Conservation (phyloP, 768 basidiomycete species). For the Tulasnella calospora region DNA sequence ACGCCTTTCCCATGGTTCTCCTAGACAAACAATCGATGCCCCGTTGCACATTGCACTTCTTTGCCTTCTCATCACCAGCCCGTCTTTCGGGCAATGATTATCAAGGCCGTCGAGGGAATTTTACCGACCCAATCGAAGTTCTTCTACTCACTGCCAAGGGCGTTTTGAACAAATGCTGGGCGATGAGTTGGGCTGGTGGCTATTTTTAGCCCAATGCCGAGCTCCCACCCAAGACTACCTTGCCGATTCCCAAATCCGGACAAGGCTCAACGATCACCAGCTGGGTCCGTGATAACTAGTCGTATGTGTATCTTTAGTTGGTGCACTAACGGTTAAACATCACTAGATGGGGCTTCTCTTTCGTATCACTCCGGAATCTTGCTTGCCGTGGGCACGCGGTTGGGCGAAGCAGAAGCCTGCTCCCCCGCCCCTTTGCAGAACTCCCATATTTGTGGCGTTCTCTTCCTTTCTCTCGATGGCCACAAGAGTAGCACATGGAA, state of each 20-base stretch:
- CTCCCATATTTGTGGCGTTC: not conserved
- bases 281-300: not conserved
- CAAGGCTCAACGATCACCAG: not conserved
- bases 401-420: not conserved
- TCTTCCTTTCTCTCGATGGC: not conserved
- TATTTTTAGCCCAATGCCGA: conserved; percentile 4
- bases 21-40: not conserved
- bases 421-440: not conserved
- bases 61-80: not conserved
- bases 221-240: not conserved
- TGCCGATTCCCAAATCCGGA: not conserved
- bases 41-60: not conserved
- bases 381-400: not conserved
- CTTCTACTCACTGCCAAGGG: not conserved
- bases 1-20: not conserved
- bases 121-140: not conserved
- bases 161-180: not conserved
- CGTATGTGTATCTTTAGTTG: not conserved
- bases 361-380: not conserved
- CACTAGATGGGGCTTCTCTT: not conserved
- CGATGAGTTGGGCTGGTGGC: not conserved
- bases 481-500: not conserved
- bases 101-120: not conserved
- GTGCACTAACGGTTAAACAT: not conserved
- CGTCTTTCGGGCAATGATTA: not conserved